Base-by-base conservation (phyloP, 148 eudicot genomes). In the Pharnaceum exiguum region DNA sequence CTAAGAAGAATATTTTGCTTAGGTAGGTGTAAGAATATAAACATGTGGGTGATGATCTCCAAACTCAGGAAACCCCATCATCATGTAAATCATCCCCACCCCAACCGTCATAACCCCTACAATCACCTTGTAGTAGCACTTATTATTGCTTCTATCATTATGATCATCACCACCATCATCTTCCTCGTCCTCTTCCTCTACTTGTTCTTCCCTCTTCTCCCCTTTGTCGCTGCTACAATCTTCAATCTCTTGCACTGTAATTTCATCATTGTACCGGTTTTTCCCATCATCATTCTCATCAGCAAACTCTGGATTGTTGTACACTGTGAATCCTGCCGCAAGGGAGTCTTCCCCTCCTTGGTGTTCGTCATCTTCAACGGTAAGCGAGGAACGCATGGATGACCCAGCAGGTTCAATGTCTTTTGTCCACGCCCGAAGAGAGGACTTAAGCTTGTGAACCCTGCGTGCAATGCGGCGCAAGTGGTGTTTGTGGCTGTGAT, bases 1-100 rank as follows among this genome's bases (percentile, higher is more conserved):
- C n/a, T n/a, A n/a, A n/a, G n/a, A n/a, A n/a, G n/a, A 16, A 24
- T 24, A 15, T 26, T 23, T 11, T n/a, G n/a, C n/a, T 52, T 24
- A 69, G 38, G 73, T 69, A 55, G 73, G 73, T 36, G 66, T 30
- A 61, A 69, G 65, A 26, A 35, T 29, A 35, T 37, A 10, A 21
- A 12, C 44, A 36, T 67, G 37, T 7, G 66, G 22, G 15, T 61
- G 43, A 36, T 68, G 3, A 46, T 69, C 67, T 10, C 50, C 27
- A 24, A 54, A 46, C 2, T 30, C 49, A 30, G 36, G 30, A 36
- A 45, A 53, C 28, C 55, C 67, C 12, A 33, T 24, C 56, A 46
- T 45, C 7, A 46, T 3, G 31, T 26, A 61, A 2, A 47, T 38
- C 1, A 22, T 18, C 22, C 54, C 73, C 42, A 62, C 47, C 17